Percentiles rank a stretch among this genome's conserved stretches.
phyloP scores from a whole-genome alignment of 768 basidiomycete genomes.

The Podaxis mareebaensis region DNA sequence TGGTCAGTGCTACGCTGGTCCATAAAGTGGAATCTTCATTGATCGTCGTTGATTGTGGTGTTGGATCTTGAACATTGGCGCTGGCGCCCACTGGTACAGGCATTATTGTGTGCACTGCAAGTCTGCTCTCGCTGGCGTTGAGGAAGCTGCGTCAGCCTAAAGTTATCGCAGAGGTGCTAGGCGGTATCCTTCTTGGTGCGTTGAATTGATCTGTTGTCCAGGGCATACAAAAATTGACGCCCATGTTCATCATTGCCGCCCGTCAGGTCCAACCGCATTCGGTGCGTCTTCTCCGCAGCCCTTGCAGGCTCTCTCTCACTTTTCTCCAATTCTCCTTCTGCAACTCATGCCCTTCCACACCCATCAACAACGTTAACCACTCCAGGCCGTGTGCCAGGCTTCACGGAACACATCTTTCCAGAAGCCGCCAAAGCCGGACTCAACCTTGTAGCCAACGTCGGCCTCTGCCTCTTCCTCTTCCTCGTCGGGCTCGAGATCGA shows the following conservation, averaged over 20 bases:
- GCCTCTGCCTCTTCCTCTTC: conserved; percentile 86
- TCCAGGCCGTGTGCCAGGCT: conserved; percentile 80
- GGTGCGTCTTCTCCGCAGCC: conserved; percentile 24
- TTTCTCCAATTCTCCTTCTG: background rate
- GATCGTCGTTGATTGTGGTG: conserved; percentile 16
- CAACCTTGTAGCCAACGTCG: conserved; percentile 86
- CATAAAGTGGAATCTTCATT: background rate
- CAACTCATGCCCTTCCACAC: too few relatives aligned
- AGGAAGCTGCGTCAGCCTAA: conserved; percentile 82
- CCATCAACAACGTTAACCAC: background rate
- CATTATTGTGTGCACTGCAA: conserved; percentile 81
- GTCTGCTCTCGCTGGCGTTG: conserved; percentile 70
- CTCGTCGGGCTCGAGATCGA: conserved; percentile 95
- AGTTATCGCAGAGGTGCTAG: conserved; percentile 82
- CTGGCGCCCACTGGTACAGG: conserved; percentile 37
- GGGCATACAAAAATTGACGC: background rate
- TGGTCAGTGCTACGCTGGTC: conserved; percentile 41
- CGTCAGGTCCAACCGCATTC: conserved; percentile 50
- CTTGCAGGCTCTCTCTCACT: background rate
- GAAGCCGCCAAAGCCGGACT: conserved; percentile 69
- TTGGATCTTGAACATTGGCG: too few relatives aligned
- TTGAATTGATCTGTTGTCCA: background rate
- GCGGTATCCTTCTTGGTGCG: conserved; percentile 83
- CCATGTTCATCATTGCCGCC: background rate
- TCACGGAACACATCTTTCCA: conserved; percentile 87